These are phyloP conservation scores for sunflower (Helianthus annuus) DNA, from an alignment of 129 eudicot genomes.

Conservation along the genomic window HanXRQr2.0-SUNRISE NC_035441.2:138844859-138845358, in stretches of 20 bases:
- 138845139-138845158: constrained; percentile 79
- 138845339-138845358: constrained; percentile 94
- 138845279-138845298: constrained; percentile 88
- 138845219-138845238: constrained; percentile 94
- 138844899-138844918: too few species aligned
- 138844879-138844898: neutral
- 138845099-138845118: constrained; percentile 80
- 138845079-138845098: constrained; percentile 96
- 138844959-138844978: neutral
- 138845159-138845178: constrained; percentile 91
- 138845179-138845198: constrained; percentile 77
- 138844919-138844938: too few species aligned
- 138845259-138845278: constrained; percentile 65
- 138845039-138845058: constrained; percentile 95
- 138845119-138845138: constrained; percentile 84
- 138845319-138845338: constrained; percentile 98
- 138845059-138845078: constrained; percentile 96
- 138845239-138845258: constrained; percentile 90
- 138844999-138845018: constrained; percentile 80
- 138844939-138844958: too few species aligned
- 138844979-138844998: constrained; percentile 60
- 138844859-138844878: neutral
- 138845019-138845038: constrained; percentile 94
- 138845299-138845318: constrained; percentile 89
- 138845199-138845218: constrained; percentile 84